A percentile compares a stretch with the other conserved stretches of the same genome.
These are phyloP conservation scores for Ganoderma sinense DNA, from an alignment of 1,284 basidiomycete species.

Conservation along the genomic window DNA sequence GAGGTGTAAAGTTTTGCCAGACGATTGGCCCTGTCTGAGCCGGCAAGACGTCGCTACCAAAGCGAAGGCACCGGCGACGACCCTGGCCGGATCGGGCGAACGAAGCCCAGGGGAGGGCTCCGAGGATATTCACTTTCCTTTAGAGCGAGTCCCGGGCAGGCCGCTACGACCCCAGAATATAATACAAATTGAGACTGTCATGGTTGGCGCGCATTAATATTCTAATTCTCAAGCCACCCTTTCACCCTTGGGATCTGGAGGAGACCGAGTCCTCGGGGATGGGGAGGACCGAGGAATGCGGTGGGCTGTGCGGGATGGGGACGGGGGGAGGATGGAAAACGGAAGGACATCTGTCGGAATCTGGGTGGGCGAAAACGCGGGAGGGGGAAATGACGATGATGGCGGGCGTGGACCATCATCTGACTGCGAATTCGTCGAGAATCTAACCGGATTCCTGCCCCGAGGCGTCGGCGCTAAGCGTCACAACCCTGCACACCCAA, in stretches of 20 bases:
- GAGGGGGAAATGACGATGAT: constrained; percentile 16
- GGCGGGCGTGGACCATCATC: constrained; percentile 24
- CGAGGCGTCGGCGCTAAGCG: constrained; percentile 21
- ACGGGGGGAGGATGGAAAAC: constrained; percentile 20
- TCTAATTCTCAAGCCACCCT: constrained; percentile 18
- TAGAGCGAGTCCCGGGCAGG: constrained; percentile 11
- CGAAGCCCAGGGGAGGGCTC: constrained; percentile 11
- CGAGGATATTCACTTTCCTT: constrained; percentile 13
- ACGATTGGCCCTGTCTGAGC: constrained; percentile 14
- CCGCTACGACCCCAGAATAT: constrained; percentile 15
- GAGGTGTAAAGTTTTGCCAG: constrained; percentile 18
- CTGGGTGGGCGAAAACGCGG: constrained; percentile 9
- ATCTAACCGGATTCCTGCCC: constrained; percentile 27
- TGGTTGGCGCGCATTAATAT: neutral
- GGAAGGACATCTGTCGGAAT: constrained; percentile 24
- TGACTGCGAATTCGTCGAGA: constrained; percentile 22
- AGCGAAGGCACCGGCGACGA: constrained; percentile 3
- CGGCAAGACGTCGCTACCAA: constrained; percentile 2
- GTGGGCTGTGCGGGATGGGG: constrained; percentile 12
- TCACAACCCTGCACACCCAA: constrained; percentile 30
- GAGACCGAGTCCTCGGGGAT: constrained; percentile 17
- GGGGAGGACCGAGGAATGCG: constrained; percentile 4
- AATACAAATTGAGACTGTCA: constrained; percentile 10
- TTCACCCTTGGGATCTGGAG: constrained; percentile 19
- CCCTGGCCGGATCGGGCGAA: constrained; percentile 14